Base-by-base conservation (phyloP, 805 yeast genomes). In the Saturnispora halmiae region DNA sequence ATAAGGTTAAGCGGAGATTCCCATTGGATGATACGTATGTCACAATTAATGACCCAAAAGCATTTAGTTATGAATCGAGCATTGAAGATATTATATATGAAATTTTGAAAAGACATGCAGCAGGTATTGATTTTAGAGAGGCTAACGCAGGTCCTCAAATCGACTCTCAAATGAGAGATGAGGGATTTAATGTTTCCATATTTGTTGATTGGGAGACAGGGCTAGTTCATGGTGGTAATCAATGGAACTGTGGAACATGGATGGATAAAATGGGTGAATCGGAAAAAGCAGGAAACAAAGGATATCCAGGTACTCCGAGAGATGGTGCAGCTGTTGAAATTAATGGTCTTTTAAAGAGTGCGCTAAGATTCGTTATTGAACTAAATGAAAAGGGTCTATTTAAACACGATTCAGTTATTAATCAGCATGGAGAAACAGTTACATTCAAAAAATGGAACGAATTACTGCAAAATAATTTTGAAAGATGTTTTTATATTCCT, bases 261-360 rank as follows among this genome's bases (percentile, higher is more conserved):
- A 90, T 88, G 96, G 98, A 90, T 63, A 90, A 90, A 64, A 90
- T 90, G 97, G 98, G 98, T 20, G 97, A 92, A 64, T 83, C 95
- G 54, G 77, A 61, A 27, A 69, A 63, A 42, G 96, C 97, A 0
- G 80, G 82, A 1, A 79, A 77, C 44, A 82, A 80, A 51, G 98
- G 98, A n/a, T 67, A 75, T 27, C 98, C 98, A 1, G 98, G 97
- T 2, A 90, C 97, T 0, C 97, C 98, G 19, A 74, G 98, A 56
- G 95, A 88, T 61, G 98, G 98, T 28, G 95, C 96, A 1, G 96
- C 94, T 2, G 70, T 90, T 42, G 98, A 90, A 60, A 82, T 90
- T 43, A 86, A 77, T 51, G 98, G 96, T 0, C 65, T 90, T 45
- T 63, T 92, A 54, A 88, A 88, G 63, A 83, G 95, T 60, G 63